Evolutionary conservation across 1,284 basidiomycete species (phyloP), one percentile per base, ranked within the genome.

Genomic region (Cutaneotrichosporon mucoides): DNA sequence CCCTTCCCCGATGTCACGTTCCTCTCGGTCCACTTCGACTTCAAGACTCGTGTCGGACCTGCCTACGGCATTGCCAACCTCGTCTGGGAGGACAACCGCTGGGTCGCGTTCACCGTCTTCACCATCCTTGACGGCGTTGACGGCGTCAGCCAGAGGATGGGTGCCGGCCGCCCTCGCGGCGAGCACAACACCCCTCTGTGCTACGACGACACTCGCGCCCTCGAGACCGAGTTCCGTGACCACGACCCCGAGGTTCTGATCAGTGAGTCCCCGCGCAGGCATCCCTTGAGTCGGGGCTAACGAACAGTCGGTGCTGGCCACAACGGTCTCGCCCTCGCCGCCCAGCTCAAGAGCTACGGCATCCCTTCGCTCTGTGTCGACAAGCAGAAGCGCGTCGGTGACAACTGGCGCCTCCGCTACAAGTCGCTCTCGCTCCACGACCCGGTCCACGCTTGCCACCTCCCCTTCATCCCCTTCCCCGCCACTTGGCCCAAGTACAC

Each of bases 371-470:
- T 88, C 13, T 75, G 87, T 15, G 72, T 87, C 43, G 86, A 87
- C 68, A 80, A 76, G 60, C 79, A 83, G 44, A 68, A 77, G 42
- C 77, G 83, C 24, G 76, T 86, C 9, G 85, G 84, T 0, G 82
- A 86, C 66, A 81, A 82, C 61, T 86, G 85, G 85, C 76, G 84
- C 59, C 43, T 66, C 11, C 76, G 86, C 15, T 86, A 87, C 66
- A 79, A 84, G 62, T 68, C 83, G 5, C 75, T 86, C 16, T 85
- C 82, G 61, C 75, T 88, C 45, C 85, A 88, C 67, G 84, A 85
- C 70, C 82, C 85, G 10, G 83, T 87, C 38, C 85, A 68, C 45
- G 68, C 68, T 48, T 69, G 72, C 52, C 73, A 75, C 56, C 65
- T 68, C 16, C 65, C 61, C 36, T 57, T 62, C 56, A 57, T 70